These are phyloP conservation scores for Geum urbanum DNA, from an alignment of 306 rosid genomes.

Conservation along the genomic window DNA sequence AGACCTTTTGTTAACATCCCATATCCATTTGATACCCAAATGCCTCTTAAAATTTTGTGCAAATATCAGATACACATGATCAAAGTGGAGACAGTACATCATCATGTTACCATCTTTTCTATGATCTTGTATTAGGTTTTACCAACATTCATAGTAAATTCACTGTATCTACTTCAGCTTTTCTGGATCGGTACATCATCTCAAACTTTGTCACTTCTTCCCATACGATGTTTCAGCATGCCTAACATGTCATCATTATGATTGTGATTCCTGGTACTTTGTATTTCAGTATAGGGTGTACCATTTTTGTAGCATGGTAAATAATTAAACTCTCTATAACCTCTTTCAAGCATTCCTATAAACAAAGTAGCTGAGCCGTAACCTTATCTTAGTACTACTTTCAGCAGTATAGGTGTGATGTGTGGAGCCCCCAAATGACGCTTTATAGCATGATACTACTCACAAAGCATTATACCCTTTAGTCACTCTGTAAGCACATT, in stretches of 20 bases:
- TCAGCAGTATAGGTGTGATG: slow-evolving; percentile 16
- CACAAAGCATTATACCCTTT: slow-evolving; percentile 3
- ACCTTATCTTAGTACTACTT: slow-evolving; percentile 24
- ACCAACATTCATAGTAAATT: slow-evolving; percentile 26
- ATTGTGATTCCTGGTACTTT: slow-evolving; percentile 41
- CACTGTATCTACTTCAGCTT: slow-evolving; percentile 40
- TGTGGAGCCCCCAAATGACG: slow-evolving; percentile 43
- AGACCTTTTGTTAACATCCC: not conserved
- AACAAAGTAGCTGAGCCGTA: slow-evolving; percentile 4
- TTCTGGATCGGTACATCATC: slow-evolving; percentile 28
- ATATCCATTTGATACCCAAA: not conserved
- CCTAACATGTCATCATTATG: slow-evolving; percentile 45
- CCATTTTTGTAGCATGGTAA: slow-evolving; percentile 39
- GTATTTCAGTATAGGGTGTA: slow-evolving; percentile 35
- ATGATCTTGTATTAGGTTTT: slow-evolving; percentile 21
- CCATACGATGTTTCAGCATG: slow-evolving; percentile 60
- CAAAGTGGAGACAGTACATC: not conserved
- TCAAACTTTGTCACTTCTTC: slow-evolving; percentile 55
- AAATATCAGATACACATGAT: not conserved
- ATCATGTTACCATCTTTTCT: slow-evolving; percentile 1
- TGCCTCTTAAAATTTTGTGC: not conserved
- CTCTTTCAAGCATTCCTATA: slow-evolving; percentile 26
- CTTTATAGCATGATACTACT: slow-evolving; percentile 30
- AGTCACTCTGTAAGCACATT: not conserved
- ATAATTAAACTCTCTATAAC: slow-evolving; percentile 9